Conservation (phyloP, 2,329 filamentous ascomycete species). For the Myotisia sp. region DNA sequence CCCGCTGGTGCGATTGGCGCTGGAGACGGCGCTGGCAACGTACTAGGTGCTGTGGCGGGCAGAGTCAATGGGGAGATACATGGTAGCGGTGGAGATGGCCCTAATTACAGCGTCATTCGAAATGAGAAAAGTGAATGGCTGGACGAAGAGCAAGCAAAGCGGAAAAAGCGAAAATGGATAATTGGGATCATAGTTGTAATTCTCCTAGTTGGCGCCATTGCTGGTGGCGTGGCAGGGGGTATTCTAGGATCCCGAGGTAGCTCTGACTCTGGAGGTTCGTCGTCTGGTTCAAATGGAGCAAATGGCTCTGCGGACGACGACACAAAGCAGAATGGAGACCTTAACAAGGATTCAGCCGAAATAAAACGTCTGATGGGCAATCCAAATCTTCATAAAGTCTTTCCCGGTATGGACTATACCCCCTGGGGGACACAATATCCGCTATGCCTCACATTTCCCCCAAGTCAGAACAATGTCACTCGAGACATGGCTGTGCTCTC, state of each 20-base stretch:
- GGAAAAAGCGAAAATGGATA: conserved; percentile 55
- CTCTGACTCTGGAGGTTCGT: conserved; percentile 6
- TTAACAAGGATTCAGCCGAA: conserved; percentile 58
- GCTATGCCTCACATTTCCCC: conserved; percentile 58
- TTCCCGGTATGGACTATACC: conserved; percentile 91
- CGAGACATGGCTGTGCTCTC: conserved; percentile 79
- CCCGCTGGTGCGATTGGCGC: conserved; percentile 26
- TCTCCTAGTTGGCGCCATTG: conserved; percentile 55
- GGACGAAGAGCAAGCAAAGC: conserved; percentile 44
- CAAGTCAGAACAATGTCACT: conserved; percentile 88
- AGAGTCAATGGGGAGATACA: conserved; percentile 26
- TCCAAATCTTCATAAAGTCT: conserved; percentile 71
- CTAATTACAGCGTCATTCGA: conserved; percentile 43
- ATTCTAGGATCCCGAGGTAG: conserved; percentile 43
- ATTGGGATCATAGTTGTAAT: conserved; percentile 51
- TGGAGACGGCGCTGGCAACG: conserved; percentile 27
- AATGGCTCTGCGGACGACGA: conserved; percentile 46
- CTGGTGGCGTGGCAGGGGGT: conserved; percentile 60
- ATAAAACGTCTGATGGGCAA: conserved; percentile 76
- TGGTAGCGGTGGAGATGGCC: conserved; percentile 28
- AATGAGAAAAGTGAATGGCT: conserved; percentile 55
- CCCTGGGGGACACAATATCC: conserved; percentile 85
- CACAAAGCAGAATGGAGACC: conserved; percentile 49
- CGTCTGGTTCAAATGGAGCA: conserved; percentile 15
- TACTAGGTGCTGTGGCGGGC: conserved; percentile 30